These are phyloP conservation scores for Eimeria sp. DNA, from an alignment of 169 alveolate species.

Conservation along the genomic window DNA sequence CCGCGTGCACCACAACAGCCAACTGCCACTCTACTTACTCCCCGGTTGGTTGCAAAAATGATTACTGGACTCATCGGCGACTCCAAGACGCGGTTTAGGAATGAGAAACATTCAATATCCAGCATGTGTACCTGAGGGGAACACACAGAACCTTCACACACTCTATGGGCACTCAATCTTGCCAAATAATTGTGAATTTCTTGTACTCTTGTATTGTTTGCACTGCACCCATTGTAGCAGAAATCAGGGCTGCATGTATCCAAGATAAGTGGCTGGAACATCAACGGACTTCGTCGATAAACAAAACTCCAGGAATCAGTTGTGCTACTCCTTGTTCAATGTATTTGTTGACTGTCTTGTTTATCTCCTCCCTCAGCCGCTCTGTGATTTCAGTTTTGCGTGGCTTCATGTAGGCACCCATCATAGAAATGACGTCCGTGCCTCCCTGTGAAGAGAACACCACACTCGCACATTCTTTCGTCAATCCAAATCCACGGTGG, in stretches of 20 bases:
- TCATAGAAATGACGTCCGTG: conserved; percentile 98
- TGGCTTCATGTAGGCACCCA: conserved; percentile 98
- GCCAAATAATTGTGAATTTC: not conserved
- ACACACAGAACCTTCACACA: not conserved
- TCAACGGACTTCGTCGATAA: conserved; percentile 98
- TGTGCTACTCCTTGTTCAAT: conserved; percentile 98
- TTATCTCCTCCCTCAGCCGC: conserved; percentile 98
- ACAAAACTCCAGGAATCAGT: conserved; percentile 99
- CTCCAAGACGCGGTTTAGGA: conserved; percentile 98
- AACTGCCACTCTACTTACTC: conserved; percentile 88
- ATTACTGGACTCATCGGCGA: conserved; percentile 99
- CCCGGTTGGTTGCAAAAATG: conserved; percentile 99
- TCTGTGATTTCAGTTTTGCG: conserved; percentile 99
- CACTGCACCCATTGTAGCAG: not conserved
- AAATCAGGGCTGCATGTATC: too few species aligned
- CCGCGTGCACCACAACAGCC: not conserved
- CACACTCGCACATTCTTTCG: not conserved
- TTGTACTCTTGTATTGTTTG: too few species aligned
- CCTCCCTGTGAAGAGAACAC: conserved; percentile 93
- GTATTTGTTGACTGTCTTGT: conserved; percentile 99
- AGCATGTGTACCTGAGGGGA: conserved; percentile 96
- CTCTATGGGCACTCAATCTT: too few species aligned
- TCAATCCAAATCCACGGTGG: not conserved
- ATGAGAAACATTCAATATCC: conserved; percentile 99
- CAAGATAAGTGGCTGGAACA: not conserved